Evolutionary conservation across 2,329 filamentous ascomycete genomes (phyloP), one percentile per base, ranked within the genome.

Genomic region (Ophiostoma piceae): DNA sequence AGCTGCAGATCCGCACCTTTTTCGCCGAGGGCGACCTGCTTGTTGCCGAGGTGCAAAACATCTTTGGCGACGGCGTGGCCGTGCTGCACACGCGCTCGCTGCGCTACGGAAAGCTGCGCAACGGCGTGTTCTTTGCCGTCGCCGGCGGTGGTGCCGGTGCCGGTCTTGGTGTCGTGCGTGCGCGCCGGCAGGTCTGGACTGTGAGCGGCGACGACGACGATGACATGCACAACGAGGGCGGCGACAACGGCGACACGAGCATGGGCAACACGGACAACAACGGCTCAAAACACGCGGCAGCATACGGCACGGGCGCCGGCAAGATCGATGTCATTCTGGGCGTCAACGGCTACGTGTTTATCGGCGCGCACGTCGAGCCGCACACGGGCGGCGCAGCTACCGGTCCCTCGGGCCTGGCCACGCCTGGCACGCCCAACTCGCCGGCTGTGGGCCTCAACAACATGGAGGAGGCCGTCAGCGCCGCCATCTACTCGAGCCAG

Each of bases 1-100:
- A 98, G 82, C 84, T 99, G 76, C 95, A 98, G 80, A 98, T 99
- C 79, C 88, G 95, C 67, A 92, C 89, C n/a, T 99, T 97, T 80
- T 98, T 99, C 81, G 89, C 90, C 69, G 95, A 99, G 80, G 95
- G 95, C 14, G 95, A 99, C 78, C 82, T 99, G 68, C 82, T 99
- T 19, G 92, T 98, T 22, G 95, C 95, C 0, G 95, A 99, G 81
- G 95, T 99, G 69, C 95, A 99, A 84, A 87, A 88, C 74, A 83
- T 99, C 69, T 92, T 93, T 78, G 85, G 88, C 71, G 94, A 98
- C 79, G 94, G 94, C 71, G 90, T 88, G 1, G 94, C 95, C 0
- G 90, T 89, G 71, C 83, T 99, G 76, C 95, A 99, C 81, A 98
- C 95, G 9, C 88, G 95, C 72, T 91, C 88, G 73, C 81, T 98